Base-by-base conservation (phyloP, 495 filamentous ascomycete species). In the Penicillium arizonense region DNA sequence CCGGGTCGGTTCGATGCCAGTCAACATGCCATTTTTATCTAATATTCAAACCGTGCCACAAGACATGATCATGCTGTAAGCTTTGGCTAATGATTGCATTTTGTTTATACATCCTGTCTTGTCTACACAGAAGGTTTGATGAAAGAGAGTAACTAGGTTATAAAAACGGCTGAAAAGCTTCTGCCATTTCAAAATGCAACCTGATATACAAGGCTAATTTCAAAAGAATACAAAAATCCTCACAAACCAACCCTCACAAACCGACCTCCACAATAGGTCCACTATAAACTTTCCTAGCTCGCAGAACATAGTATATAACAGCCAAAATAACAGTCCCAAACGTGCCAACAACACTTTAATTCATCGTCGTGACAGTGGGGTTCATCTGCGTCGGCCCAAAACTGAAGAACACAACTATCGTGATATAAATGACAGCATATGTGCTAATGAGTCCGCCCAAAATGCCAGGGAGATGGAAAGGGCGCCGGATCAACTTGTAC, bases 221-320 rank as follows among this genome's bases (percentile, higher is more conserved):
- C 18, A 18, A 18, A 18, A 18, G 18, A 18, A 18, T 18, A 18
- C 18, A 18, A 18, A 1, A 18, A 18, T 1, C 18, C 18, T 18
- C 18, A 18, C 18, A 18, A 18, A 18, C 23, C 23, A 24, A 24
- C 3, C 23, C 23, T 24, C 23, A 24, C 23, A 24, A 6, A 24
- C 4, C 3, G 3, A 24, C 23, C 3, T 76, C 62, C 21, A 72
- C 58, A 2, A 77, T 53, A 6, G 73, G 74, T 10, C 73, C 75
- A 5, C 52, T 53, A 44, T 75, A 78, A 5, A 61, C 57, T 18
- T 73, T 63, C 30, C 61, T 57, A 5, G 65, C 75, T 50, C 62
- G 58, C 12, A 75, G 11, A 18, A 62, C 28, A 47, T 76, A 78
- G 48, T 76, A 78, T 13, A 67, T 9, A 71, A 10, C 9, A 65